These are phyloP conservation scores for Erodium maritimum DNA, from an alignment of 345 rosid species.

Conservation along the genomic window DNA sequence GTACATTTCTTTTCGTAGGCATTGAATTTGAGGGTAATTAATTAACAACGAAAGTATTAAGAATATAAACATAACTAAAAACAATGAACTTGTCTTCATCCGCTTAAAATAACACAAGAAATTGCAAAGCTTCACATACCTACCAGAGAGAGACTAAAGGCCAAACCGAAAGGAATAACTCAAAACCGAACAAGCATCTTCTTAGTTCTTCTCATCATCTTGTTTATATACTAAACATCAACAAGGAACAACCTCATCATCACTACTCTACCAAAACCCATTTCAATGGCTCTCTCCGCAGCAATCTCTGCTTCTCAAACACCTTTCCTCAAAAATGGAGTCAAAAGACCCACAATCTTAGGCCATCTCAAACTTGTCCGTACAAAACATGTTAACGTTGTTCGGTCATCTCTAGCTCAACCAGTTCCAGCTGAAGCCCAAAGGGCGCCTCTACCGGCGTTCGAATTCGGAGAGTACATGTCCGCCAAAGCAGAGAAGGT, in stretches of 20 bases:
- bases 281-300: constrained; percentile 18
- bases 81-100: too few relatives aligned
- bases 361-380: not conserved
- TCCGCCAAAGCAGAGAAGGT: constrained; percentile 18
- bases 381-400: constrained; percentile 1
- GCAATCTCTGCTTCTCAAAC: constrained; percentile 1
- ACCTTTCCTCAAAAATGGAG: constrained; percentile 6
- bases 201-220: not conserved
- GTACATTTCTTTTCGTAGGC: too few relatives aligned
- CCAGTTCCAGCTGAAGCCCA: constrained; percentile 4
- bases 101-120: too few relatives aligned
- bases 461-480: constrained; percentile 26
- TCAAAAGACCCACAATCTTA: not conserved
- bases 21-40: too few relatives aligned
- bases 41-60: too few relatives aligned
- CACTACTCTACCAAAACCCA: not conserved
- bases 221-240: not conserved
- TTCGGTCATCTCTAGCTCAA: not conserved
- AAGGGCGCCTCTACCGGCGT: constrained; percentile 6
- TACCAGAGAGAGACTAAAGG: not conserved
- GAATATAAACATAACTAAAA: too few relatives aligned
- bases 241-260: not conserved
- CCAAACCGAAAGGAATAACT: constrained; percentile 3
- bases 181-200: not conserved
- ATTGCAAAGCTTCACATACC: too few relatives aligned